Evolutionary conservation across 257 asterid species (phyloP).

Genomic region (Scutellaria barbata): DNA sequence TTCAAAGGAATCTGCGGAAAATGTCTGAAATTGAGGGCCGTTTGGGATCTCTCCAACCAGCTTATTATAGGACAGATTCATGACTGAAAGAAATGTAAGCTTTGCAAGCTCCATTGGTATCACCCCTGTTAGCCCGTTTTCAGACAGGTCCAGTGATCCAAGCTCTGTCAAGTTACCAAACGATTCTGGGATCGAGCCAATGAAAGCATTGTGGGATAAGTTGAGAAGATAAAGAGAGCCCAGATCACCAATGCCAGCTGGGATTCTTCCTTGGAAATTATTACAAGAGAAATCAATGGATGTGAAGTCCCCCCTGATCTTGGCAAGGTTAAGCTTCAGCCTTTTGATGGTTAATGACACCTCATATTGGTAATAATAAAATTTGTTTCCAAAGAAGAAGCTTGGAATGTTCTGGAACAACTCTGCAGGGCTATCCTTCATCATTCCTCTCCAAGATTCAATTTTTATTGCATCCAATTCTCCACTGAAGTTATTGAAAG

Average conservation of each 20-base stretch:
- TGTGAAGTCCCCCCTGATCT: conserved; percentile 56
- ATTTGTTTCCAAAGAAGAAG: conserved; percentile 28
- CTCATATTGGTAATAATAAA: conserved; percentile 52
- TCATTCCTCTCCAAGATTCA: conserved; percentile 53
- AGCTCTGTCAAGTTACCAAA: conserved; percentile 56
- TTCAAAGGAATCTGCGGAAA: conserved; percentile 41
- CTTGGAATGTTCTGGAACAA: not conserved
- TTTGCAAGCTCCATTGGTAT: conserved; percentile 46
- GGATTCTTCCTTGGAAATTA: conserved; percentile 53
- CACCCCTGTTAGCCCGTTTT: conserved; percentile 47
- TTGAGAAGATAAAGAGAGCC: conserved; percentile 58
- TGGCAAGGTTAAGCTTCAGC: conserved; percentile 53
- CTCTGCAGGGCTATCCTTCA: conserved; percentile 25
- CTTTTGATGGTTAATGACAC: conserved; percentile 68
- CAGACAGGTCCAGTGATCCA: conserved; percentile 62
- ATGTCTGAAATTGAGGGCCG: conserved; percentile 41
- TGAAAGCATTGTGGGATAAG: conserved; percentile 55
- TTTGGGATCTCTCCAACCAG: conserved; percentile 44
- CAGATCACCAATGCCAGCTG: conserved; percentile 51
- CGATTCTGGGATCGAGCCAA: conserved; percentile 54
- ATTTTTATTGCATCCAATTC: conserved; percentile 38
- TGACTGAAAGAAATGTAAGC: conserved; percentile 53
- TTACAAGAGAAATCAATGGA: conserved; percentile 62
- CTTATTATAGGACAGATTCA: conserved; percentile 51
- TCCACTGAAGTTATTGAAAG: conserved; percentile 61